Evolutionary conservation across 2,329 filamentous ascomycete species (phyloP), one percentile per base, ranked within the genome.

Genomic region (Diaporthe velutina): DNA sequence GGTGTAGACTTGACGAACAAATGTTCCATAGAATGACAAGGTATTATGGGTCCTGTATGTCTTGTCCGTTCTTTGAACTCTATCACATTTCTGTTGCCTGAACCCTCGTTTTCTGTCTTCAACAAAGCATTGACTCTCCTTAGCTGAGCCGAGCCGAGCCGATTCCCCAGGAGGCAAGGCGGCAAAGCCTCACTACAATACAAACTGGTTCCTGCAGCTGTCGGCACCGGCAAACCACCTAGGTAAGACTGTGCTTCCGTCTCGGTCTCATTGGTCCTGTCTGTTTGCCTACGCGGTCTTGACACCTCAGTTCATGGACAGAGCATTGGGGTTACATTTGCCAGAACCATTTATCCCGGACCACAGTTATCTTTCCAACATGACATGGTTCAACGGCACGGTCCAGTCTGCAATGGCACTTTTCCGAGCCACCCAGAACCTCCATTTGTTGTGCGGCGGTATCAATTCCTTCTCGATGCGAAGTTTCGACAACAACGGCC

Each of bases 211-310:
- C 19, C 3, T 12, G 9, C 35, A 25, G 35, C n/a, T 28, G 19
- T 7, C 3, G 2, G 4, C 25, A 5, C 19, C 8, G 17, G 4
- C 12, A 19, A 12, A 28, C n/a, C 9, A 22, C n/a, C n/a, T n/a
- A n/a, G n/a, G n/a, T n/a, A 0, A 2, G 9, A 12, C 13, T 8
- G 4, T 2, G 9, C 2, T 64, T 30, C 12, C 3, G n/a, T 19
- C 17, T 15, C 4, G 5, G 17, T 13, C 8, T 2, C 25, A 42
- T 64, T 13, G 54, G 12, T 35, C 4, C n/a, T 35, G 4, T 22
- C 28, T 10, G 28, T 12, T 19, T 10, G 28, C 0, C 10, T 19
- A 4, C 8, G 30, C 8, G 0, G n/a, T 10, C n/a, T 3, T 25
- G n/a, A 15, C 12, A 12, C 50, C 9, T 25, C n/a, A n/a, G n/a